Conservation (phyloP, 331 rosid species). For the Quercus lobata region DNA sequence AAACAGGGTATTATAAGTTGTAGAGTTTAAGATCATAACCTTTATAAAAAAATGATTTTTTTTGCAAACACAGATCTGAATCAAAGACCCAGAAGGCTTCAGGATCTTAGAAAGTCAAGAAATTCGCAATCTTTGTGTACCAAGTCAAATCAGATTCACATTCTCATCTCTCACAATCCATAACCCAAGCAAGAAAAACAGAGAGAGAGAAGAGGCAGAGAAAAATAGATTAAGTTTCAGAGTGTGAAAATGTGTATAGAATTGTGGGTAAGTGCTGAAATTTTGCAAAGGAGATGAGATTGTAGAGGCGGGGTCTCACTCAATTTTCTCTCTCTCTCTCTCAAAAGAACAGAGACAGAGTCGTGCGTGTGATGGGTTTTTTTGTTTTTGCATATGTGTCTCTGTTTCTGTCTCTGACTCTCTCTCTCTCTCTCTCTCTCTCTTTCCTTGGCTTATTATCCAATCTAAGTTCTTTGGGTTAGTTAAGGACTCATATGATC, state of each 20-base stretch:
- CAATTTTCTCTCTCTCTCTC: neutral
- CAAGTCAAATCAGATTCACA: constrained; percentile 13
- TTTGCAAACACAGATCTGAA: neutral
- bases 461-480: neutral
- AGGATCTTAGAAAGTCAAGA: constrained; percentile 19
- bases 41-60: neutral
- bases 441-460: neutral
- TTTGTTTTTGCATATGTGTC: neutral
- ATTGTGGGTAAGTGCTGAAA: neutral
- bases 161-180: constrained; percentile 16
- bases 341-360: neutral
- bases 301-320: neutral
- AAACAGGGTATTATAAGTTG: neutral
- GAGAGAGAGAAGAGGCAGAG: neutral
- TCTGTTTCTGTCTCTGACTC: neutral
- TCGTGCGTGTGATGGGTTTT: neutral
- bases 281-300: neutral
- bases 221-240: neutral
- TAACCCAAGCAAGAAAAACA: neutral
- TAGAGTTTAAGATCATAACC: neutral
- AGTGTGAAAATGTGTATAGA: neutral
- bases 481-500: neutral
- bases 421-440: too few species aligned
- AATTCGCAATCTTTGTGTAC: constrained; percentile 7
- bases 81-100: constrained; percentile 10